Evolutionary conservation across 2,329 filamentous ascomycete genomes (phyloP).

Genomic region (Mariannaea sp.): DNA sequence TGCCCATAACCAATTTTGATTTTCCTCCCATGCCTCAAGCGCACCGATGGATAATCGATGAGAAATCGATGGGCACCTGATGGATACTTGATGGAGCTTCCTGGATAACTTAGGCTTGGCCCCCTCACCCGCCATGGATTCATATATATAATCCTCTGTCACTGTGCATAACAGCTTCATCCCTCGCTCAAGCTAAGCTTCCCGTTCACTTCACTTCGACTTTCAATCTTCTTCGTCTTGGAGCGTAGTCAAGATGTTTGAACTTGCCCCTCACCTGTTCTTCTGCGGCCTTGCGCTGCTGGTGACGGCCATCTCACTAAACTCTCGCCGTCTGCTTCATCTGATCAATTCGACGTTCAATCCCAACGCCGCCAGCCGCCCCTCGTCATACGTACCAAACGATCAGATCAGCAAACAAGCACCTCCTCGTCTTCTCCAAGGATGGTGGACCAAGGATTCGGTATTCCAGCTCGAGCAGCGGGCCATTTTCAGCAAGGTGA

Average conservation of each 20-base stretch:
- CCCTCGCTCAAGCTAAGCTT: too few relatives aligned
- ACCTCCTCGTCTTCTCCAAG: background rate
- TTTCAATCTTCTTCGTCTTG: too few relatives aligned
- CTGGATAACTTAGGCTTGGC: too few relatives aligned
- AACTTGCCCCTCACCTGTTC: background rate
- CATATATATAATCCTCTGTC: too few relatives aligned
- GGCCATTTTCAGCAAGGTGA: constrained; percentile 44
- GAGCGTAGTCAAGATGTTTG: background rate
- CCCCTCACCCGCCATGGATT: too few relatives aligned
- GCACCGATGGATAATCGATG: too few relatives aligned
- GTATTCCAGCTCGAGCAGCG: constrained; percentile 50
- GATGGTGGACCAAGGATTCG: constrained; percentile 38
- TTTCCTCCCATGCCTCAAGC: too few relatives aligned
- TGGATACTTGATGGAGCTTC: too few relatives aligned
- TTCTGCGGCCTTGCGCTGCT: background rate
- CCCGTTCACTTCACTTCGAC: too few relatives aligned
- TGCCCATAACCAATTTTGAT: background rate
- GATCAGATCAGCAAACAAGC: background rate
- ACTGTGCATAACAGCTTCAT: too few relatives aligned
- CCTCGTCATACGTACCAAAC: background rate
- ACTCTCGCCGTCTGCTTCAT: background rate
- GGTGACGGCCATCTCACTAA: background rate
- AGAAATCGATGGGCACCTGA: too few relatives aligned
- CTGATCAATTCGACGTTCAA: background rate
- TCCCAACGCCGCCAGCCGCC: background rate